Evolutionary conservation across 768 basidiomycete species (phyloP), one percentile per base, ranked within the genome.

Genomic region (Filobasidium floriforme): DNA sequence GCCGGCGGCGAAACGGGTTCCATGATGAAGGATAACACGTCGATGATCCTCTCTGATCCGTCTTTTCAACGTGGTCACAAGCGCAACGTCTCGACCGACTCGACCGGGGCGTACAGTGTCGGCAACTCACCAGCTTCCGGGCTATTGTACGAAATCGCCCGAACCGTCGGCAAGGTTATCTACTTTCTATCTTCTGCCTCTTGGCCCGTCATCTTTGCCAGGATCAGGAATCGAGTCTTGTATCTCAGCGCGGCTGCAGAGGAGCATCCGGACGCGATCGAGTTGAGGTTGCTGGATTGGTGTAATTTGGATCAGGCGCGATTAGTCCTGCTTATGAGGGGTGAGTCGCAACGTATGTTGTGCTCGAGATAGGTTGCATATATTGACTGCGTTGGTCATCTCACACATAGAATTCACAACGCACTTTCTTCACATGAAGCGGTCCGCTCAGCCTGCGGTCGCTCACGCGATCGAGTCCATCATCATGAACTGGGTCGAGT

Each of bases 401-500:
- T 62, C 52, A 18, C 18, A 60, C 26, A 9, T 72, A 88, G 92
- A 93, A 74, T 74, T 92, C 0, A 88, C 89, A 0, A 89, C 88
- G 0, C 81, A 90, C 4, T 84, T 94, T 32, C 85, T 93, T 26
- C 89, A 88, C 73, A 88, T 94, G 86, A 85, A 85, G 69, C 83
- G 82, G 41, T 86, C 89, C 46, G 84, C 87, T 0, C 89, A 90
- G 66, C 77, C 83, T 15, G 86, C 88, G 0, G 83, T 92, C 59
- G 85, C 90, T 0, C 80, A 84, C 29, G 85, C 88, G 29, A 82
- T 94, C 41, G 85, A 90, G 24, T 82, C 84, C 32, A 89, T 89
- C 0, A 81, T 94, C 29, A 93, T 92, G 91, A 90, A 88, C 69
- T 94, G 90, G 90, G 86, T 93, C 40, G 86, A 88, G 37, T 81